Evolutionary conservation across 2,329 filamentous ascomycete species (phyloP).

Genomic region (Mariannaea sp.): DNA sequence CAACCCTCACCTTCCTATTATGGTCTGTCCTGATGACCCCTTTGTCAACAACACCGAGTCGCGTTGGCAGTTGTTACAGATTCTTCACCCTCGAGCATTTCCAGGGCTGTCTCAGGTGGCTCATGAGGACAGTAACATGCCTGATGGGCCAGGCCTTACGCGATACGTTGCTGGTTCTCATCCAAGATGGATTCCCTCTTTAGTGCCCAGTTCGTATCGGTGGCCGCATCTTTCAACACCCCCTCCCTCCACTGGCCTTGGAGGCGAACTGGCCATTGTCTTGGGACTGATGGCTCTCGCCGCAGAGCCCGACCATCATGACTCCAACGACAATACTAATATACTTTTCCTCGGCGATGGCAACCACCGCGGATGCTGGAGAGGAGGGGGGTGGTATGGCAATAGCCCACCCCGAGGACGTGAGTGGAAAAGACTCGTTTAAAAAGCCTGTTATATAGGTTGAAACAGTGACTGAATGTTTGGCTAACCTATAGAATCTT

Average conservation of each 20-base stretch:
- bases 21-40: conserved; percentile 36
- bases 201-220: conserved; percentile 43
- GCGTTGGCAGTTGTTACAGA: conserved; percentile 40
- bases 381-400: conserved; percentile 32
- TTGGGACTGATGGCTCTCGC: conserved; percentile 48
- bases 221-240: conserved; percentile 13
- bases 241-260: conserved; percentile 40
- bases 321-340: conserved; percentile 14
- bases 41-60: conserved; percentile 2
- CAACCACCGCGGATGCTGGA: conserved; percentile 34
- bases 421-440: conserved; percentile 25
- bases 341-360: conserved; percentile 32
- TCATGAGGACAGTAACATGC: conserved; percentile 26
- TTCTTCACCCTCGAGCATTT: conserved; percentile 27
- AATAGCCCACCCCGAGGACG: conserved; percentile 31
- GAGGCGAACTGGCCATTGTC: conserved; percentile 46
- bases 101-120: conserved; percentile 40
- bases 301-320: not conserved
- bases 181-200: conserved; percentile 46
- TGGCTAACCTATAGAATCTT: conserved; percentile 1
- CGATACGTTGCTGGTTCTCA: conserved; percentile 41
- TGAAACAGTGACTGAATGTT: not conserved
- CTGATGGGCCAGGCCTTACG: conserved; percentile 12
- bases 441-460: too few species aligned
- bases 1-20: conserved; percentile 44